Base-by-base conservation (phyloP, 805 yeast genomes). In the Yarrowia sp. region DNA sequence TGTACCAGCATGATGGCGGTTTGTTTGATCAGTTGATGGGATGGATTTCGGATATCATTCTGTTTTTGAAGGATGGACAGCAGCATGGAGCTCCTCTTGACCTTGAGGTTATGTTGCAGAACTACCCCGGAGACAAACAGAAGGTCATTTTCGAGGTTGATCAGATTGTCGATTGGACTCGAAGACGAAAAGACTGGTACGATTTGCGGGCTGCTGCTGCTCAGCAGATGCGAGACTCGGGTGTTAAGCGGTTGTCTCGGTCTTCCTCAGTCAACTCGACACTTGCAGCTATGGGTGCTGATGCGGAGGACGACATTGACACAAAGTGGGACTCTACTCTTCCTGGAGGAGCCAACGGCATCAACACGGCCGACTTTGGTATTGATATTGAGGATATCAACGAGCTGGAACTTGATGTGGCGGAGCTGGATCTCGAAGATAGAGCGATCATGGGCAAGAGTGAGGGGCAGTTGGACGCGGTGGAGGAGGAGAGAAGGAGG, bases 1-100 rank as follows among this genome's bases (percentile, higher is more conserved):
- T 92, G n/a, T 92, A 93, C 77, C 71, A 83, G n/a, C 86, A 90
- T 71, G 98, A 94, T 75, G 85, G 85, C 41, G 85, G 87, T 5
- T 79, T 94, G 5, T 94, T 94, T 78, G 86, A 87, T 64, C 87
- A 87, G 4, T 79, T 95, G 66, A 83, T 91, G 55, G 77, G 77
- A 7, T 94, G 98, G 98, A 81, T 91, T 55, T 86, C 89, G 70
- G 80, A 82, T 19, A 86, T 92, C 66, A 79, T 92, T 36, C 79
- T 81, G 12, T 86, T 91, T 71, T 79, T 93, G 64, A 84, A 90
- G 69, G 80, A 82, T 66, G 91, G 93, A 69, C 87, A 73, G 58
- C 83, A 74, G 16, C 72, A 72, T 15, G 71, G 70, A 79, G 82
- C 58, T 78, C 82, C 66, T 69, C 72, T 90, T 5, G 85, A 86